Percentiles rank a stretch among this genome's conserved stretches.
Conservation (phyloP, 805 yeast genomes). For the Pichia sporocuriosa region DNA sequence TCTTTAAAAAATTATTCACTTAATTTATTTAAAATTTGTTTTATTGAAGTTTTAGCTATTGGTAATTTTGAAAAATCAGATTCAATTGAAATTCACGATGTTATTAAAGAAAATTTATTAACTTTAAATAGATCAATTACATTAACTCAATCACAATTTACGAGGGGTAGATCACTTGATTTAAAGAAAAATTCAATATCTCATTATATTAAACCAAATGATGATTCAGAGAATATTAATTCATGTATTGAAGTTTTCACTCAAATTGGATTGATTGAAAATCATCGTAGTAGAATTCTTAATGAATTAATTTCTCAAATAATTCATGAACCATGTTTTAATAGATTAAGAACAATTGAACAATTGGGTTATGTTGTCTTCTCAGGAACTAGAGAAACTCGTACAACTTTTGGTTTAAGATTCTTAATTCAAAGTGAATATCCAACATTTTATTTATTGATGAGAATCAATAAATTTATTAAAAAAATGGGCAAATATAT, state of each 20-base stretch:
- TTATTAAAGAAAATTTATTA: constrained; percentile 31
- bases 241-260: constrained; percentile 76
- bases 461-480: constrained; percentile 67
- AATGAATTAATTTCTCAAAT: constrained; percentile 67
- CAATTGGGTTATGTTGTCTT: constrained; percentile 94
- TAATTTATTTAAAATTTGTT: constrained; percentile 50
- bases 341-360: constrained; percentile 85
- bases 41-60: constrained; percentile 62
- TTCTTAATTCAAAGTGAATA: constrained; percentile 81
- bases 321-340: constrained; percentile 81
- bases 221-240: constrained; percentile 68
- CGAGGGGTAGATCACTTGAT: constrained; percentile 36
- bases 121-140: constrained; percentile 26
- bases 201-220: constrained; percentile 44
- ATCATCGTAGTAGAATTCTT: constrained; percentile 39
- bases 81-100: constrained; percentile 43
- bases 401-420: constrained; percentile 69
- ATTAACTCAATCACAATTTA: constrained; percentile 38
- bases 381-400: constrained; percentile 59
- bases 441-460: constrained; percentile 64
- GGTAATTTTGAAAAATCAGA: constrained; percentile 63
- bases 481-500: constrained; percentile 36
- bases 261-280: constrained; percentile 52
- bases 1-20: constrained; percentile 37
- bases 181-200: constrained; percentile 34